phyloP scores from a whole-genome alignment of 495 filamentous ascomycete species.

The Hypoxylon intermedium region DNA sequence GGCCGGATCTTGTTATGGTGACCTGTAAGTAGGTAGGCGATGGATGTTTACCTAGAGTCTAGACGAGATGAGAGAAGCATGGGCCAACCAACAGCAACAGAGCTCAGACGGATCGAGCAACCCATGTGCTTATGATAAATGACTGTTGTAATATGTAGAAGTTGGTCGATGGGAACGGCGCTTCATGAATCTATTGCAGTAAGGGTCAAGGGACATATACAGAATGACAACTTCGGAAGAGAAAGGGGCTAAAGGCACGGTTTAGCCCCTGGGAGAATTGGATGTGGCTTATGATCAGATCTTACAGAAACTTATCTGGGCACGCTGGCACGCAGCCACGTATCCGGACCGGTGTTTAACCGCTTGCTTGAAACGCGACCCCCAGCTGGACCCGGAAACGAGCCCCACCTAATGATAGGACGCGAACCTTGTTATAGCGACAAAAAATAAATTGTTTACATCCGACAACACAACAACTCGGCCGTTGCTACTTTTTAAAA shows the following conservation, averaged over 20 bases:
- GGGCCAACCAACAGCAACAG: background rate
- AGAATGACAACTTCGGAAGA: no score
- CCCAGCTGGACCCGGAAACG: background rate
- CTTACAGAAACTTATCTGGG: no score
- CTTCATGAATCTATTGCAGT: no score
- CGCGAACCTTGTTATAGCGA: slow-evolving; percentile 30
- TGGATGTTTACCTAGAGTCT: background rate
- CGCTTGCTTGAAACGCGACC: background rate
- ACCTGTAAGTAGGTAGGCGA: slow-evolving; percentile 1
- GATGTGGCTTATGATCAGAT: no score
- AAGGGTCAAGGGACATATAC: no score
- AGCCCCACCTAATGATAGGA: slow-evolving; percentile 17
- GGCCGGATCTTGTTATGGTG: background rate
- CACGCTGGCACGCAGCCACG: background rate
- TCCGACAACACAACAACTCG: slow-evolving; percentile 25
- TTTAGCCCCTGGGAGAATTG: no score
- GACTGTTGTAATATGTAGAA: no score
- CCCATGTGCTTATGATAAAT: background rate
- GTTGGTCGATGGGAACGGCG: no score
- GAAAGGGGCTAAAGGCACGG: no score
- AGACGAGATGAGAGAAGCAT: background rate
- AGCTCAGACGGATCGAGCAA: background rate
- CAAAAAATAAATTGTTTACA: slow-evolving; percentile 34
- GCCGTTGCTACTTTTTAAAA: slow-evolving; percentile 8
- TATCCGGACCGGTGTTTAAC: slow-evolving; percentile 10